Evolutionary conservation across 345 rosid species (phyloP).

Genomic region (Triadica sebifera): DNA sequence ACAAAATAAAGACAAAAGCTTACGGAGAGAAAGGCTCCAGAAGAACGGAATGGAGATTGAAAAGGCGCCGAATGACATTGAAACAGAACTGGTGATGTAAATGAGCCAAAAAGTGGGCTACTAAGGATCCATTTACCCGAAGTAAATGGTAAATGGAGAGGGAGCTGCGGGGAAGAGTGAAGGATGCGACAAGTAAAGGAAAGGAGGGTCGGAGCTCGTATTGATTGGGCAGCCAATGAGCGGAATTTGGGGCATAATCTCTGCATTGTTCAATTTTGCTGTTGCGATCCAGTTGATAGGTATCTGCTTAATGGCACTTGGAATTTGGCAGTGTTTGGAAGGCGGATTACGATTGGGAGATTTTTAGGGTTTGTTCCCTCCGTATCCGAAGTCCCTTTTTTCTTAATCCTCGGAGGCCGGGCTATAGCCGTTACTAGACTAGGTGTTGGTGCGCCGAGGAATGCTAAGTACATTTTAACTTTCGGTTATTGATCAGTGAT

Average conservation of each 20-base stretch:
- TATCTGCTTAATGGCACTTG: background rate
- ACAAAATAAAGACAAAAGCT: constrained; percentile 19
- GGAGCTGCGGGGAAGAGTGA: constrained; percentile 32
- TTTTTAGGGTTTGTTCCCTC: no score
- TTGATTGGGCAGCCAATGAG: constrained; percentile 24
- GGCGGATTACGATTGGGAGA: background rate
- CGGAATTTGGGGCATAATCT: constrained; percentile 62
- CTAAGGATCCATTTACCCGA: constrained; percentile 12
- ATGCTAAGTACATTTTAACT: no score
- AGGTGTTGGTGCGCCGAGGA: no score
- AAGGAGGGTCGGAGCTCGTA: constrained; percentile 7
- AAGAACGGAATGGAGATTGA: constrained; percentile 23
- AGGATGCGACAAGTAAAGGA: constrained; percentile 35
- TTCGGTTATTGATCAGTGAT: no score
- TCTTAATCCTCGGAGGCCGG: no score
- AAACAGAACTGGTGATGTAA: background rate
- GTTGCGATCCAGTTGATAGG: background rate
- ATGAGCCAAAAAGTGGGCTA: background rate
- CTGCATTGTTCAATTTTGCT: constrained; percentile 44
- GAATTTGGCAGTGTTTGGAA: background rate
- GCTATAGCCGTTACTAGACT: no score
- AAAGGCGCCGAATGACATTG: background rate
- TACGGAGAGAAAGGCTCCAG: constrained; percentile 40
- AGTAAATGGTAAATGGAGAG: constrained; percentile 16
- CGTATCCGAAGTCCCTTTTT: no score